Base-by-base conservation (phyloP, 805 yeast genomes). In the Trichomonascus vanleenenianus region DNA sequence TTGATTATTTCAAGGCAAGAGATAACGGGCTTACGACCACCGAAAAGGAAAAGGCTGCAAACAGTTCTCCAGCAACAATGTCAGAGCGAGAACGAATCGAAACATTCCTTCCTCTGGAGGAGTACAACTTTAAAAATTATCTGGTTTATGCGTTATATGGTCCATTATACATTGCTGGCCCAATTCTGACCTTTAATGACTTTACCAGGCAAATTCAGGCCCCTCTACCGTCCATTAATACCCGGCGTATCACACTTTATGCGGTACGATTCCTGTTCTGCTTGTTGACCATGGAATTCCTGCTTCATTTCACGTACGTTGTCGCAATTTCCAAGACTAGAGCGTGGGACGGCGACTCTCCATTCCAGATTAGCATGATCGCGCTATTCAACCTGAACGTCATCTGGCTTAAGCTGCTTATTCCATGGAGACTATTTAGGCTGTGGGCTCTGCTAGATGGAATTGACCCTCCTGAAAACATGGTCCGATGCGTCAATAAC, bases 351-450 rank as follows among this genome's bases (percentile, higher is more conserved):
- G 86, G 85, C 7, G 85, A 86, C 55, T 73, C 95, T 0, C 96
- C 97, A 2, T 86, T 88, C 63, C 95, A 93, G 64, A 81, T 89
- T 45, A 83, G 95, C 3, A 91, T 93, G 97, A 76, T 93, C 59
- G 97, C 96, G 0, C 68, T 87, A 51, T 85, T 91, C 71, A 89
- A 87, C 58, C 72, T 93, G 56, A 89, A 85, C 56, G 78, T 93
- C 43, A 85, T 93, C 46, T 93, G 97, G 97, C 72, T 93, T 53
- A 93, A 93, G 54, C 64, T 93, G 34, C 73, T 93, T 46, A 83
- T 93, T 44, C 98, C 98, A 4, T 93, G 99, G 99, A 74, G 99
- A 59, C 67, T 91, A 41, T 93, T 93, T 67, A 71, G 99, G 51
- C 71, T 91, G 53, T 93, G 99, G 98, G 75, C 93, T 6, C 66